These are phyloP conservation scores for Stipa capillata DNA, from an alignment of 176 grass and related monocot species.

Conservation along the genomic window DNA sequence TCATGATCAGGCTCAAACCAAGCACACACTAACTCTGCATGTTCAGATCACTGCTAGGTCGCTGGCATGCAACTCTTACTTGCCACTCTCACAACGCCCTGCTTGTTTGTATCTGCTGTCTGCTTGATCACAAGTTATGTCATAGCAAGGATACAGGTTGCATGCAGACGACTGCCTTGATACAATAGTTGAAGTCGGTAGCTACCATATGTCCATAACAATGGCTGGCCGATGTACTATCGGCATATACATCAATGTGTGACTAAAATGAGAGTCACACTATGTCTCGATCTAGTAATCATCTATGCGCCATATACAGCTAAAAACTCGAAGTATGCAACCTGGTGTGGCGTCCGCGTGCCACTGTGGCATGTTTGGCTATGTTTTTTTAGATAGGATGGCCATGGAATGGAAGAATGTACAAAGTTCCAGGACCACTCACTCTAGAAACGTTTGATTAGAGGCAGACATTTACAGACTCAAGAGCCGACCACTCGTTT, in stretches of 20 bases:
- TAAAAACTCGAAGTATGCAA: no score
- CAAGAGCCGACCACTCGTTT: no score
- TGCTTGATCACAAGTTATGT: background rate
- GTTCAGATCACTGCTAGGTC: background rate
- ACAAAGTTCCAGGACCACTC: no score
- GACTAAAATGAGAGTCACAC: background rate
- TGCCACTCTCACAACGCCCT: background rate
- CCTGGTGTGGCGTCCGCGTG: no score
- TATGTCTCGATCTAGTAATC: background rate
- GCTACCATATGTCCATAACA: background rate
- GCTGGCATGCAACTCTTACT: background rate
- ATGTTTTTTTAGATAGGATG: no score
- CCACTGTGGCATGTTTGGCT: no score
- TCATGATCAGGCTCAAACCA: background rate
- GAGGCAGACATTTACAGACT: no score
- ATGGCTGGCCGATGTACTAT: background rate
- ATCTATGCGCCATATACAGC: no score
- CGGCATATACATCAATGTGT: background rate
- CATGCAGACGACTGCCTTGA: background rate
- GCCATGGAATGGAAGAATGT: no score
- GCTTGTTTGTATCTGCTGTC: background rate
- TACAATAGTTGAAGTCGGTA: conserved; percentile 14
- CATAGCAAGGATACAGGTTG: background rate
- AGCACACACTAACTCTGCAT: no score
- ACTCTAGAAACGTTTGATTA: no score